Conservation (phyloP, 208 protist species). For the Leishmania gerbilli region DNA sequence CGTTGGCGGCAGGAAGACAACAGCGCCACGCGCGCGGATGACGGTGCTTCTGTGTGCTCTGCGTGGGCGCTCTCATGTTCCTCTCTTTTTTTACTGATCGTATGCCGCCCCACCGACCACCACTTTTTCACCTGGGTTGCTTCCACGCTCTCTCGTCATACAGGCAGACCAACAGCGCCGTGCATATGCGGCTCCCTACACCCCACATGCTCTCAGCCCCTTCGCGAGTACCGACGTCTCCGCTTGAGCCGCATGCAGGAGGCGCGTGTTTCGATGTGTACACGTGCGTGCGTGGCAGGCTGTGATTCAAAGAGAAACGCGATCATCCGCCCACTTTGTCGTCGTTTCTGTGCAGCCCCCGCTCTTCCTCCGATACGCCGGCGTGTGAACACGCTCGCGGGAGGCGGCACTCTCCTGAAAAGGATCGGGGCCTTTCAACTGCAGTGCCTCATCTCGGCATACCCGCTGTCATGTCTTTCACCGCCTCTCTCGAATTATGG, state of each 20-base stretch:
- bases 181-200: background rate
- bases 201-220: background rate
- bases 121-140: background rate
- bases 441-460: background rate
- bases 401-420: background rate
- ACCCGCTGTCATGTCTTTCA: background rate
- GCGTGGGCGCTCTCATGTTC: background rate
- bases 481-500: background rate
- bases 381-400: background rate
- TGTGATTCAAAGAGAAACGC: background rate
- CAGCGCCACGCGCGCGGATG: no score
- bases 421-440: background rate
- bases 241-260: background rate
- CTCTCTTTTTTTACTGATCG: background rate
- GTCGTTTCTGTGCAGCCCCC: background rate
- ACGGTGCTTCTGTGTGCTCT: background rate
- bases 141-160: background rate
- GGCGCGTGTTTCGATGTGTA: background rate
- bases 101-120: background rate
- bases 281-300: background rate
- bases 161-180: no score
- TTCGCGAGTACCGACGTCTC: background rate
- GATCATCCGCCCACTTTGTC: background rate
- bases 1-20: background rate
- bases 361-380: background rate